phyloP scores from a whole-genome alignment of 352 stramenopile species.

The Aphanomyces astaci region DNA sequence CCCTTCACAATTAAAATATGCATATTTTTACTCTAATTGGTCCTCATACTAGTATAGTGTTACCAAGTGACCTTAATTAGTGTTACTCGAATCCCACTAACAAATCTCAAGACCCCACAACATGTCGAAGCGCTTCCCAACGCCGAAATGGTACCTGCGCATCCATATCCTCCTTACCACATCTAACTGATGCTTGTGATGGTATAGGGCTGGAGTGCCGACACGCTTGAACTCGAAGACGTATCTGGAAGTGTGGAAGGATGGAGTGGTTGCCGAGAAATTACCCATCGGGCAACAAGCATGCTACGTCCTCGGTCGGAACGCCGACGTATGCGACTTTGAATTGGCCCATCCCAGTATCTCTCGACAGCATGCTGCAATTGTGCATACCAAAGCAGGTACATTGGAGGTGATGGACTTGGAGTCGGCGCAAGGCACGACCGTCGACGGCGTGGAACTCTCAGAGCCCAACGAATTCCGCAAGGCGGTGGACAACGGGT shows the following conservation, averaged over 20 bases:
- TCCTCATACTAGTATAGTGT: too few relatives aligned
- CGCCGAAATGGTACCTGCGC: constrained; percentile 7
- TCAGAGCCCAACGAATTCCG: constrained; percentile 34
- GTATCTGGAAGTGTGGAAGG: constrained; percentile 47
- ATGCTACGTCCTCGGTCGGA: constrained; percentile 67
- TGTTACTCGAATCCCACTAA: not conserved
- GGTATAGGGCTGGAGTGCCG: constrained; percentile 42
- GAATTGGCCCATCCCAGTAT: constrained; percentile 71
- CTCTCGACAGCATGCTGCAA: constrained; percentile 66
- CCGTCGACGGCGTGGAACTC: constrained; percentile 65
- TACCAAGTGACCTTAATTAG: too few relatives aligned
- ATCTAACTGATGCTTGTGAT: not conserved
- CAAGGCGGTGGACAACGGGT: constrained; percentile 27
- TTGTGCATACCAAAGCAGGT: constrained; percentile 57
- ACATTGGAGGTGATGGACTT: constrained; percentile 62
- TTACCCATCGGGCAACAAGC: constrained; percentile 41
- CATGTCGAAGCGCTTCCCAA: constrained; percentile 13
- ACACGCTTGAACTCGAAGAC: constrained; percentile 37
- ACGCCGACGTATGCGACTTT: constrained; percentile 65
- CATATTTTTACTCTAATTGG: too few relatives aligned
- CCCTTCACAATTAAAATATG: too few relatives aligned
- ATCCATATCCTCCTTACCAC: too few relatives aligned
- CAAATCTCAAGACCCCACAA: not conserved
- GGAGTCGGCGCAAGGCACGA: constrained; percentile 76
- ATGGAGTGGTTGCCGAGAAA: constrained; percentile 33